phyloP scores from a whole-genome alignment of 257 asterid species.

The Scutellaria baicalensis region DNA sequence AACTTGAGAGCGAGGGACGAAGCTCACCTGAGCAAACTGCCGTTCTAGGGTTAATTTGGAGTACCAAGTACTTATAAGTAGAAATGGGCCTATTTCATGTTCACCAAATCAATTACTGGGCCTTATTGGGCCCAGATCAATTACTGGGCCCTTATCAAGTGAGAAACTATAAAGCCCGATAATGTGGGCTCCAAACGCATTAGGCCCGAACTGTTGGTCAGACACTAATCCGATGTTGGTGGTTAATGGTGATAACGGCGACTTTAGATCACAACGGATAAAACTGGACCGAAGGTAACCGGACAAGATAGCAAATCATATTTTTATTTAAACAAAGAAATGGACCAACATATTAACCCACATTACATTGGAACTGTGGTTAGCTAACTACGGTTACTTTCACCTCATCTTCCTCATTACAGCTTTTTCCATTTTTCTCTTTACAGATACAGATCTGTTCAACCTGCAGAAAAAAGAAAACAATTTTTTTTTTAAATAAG shows the following conservation, averaged over 20 bases:
- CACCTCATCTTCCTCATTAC: conserved; percentile 5
- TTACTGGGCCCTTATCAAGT: too few species aligned
- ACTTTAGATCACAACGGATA: background rate
- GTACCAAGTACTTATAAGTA: too few species aligned
- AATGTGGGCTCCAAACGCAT: too few species aligned
- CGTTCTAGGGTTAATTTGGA: conserved; percentile 26
- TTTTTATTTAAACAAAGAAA: background rate
- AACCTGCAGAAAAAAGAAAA: background rate
- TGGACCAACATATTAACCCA: conserved; percentile 13
- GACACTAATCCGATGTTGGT: too few species aligned
- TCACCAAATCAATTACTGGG: too few species aligned
- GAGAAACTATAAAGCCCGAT: too few species aligned
- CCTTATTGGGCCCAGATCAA: too few species aligned
- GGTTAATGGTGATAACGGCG: background rate
- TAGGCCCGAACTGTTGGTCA: too few species aligned
- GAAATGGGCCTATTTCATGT: too few species aligned
- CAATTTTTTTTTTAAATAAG: background rate
- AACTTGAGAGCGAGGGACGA: background rate
- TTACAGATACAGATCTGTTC: conserved; percentile 26
- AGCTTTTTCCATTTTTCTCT: conserved; percentile 11
- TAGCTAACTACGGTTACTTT: conserved; percentile 39
- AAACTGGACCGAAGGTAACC: background rate
- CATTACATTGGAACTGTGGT: background rate
- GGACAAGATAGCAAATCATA: background rate
- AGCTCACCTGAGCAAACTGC: conserved; percentile 4